Evolutionary conservation across 108 stramenopile species (phyloP).

Genomic region (Seminavis robusta): DNA sequence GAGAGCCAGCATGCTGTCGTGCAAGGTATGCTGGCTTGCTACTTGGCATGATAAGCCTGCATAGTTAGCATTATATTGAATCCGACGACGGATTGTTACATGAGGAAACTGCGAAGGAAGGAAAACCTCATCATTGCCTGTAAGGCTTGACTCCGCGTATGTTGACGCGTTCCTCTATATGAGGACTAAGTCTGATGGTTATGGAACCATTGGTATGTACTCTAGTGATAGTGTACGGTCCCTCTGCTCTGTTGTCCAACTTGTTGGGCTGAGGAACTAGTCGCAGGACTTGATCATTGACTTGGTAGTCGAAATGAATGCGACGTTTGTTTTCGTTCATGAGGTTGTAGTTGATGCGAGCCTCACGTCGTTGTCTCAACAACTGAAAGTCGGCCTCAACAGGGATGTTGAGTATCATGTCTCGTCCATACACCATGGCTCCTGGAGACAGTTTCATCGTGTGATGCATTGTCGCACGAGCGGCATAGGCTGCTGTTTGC

Average conservation of each 20-base stretch:
- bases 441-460: constrained; percentile 24
- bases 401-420: constrained; percentile 43
- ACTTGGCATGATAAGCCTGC: no score
- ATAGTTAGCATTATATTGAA: no score
- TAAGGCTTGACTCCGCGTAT: constrained; percentile 25
- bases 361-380: constrained; percentile 6
- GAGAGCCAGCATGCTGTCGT: no score
- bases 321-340: constrained; percentile 3
- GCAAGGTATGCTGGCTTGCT: no score
- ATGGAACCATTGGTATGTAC: constrained; percentile 43
- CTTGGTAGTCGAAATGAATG: constrained; percentile 11
- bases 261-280: constrained; percentile 17
- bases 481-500: constrained; percentile 16
- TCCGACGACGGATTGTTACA: no score
- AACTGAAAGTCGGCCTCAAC: background rate
- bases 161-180: constrained; percentile 23
- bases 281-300: constrained; percentile 18
- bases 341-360: constrained; percentile 7
- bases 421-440: constrained; percentile 32
- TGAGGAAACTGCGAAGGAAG: no score
- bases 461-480: constrained; percentile 8
- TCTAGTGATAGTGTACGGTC: constrained; percentile 25
- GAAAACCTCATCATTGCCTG: no score
- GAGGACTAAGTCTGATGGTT: constrained; percentile 14
- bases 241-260: constrained; percentile 15